phyloP scores from a whole-genome alignment of 495 filamentous ascomycete species.

The Opeltia flavorubescens region DNA sequence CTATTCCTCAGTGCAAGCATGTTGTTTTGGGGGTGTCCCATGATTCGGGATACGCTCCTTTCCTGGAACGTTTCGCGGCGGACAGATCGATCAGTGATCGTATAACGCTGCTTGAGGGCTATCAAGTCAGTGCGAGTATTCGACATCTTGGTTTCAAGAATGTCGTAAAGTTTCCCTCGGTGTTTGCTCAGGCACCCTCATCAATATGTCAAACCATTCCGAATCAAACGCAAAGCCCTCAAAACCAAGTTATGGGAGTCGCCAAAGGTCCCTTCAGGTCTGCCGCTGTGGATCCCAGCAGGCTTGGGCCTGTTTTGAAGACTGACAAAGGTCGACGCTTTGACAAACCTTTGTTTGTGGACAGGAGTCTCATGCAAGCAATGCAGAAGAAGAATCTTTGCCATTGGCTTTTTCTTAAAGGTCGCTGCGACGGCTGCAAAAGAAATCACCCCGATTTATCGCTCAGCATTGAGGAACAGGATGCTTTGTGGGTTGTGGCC shows the following conservation, averaged over 20 bases:
- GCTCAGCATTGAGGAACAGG: conserved; percentile 3
- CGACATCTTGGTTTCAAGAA: background rate
- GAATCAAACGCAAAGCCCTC: background rate
- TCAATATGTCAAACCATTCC: background rate
- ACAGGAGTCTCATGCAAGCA: background rate
- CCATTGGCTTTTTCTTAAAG: conserved; percentile 4
- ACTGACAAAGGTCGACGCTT: conserved; percentile 4
- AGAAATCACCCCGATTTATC: conserved; percentile 1
- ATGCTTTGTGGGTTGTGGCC: conserved; percentile 6
- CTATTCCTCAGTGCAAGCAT: conserved; percentile 35
- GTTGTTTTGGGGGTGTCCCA: conserved; percentile 38
- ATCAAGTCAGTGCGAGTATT: background rate
- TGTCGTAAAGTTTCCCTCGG: background rate
- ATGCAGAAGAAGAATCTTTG: conserved; percentile 6
- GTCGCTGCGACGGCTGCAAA: conserved; percentile 7
- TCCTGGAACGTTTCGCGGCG: conserved; percentile 22
- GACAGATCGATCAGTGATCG: conserved; percentile 2
- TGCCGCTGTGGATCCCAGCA: conserved; percentile 1
- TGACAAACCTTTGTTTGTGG: conserved; percentile 6
- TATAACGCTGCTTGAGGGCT: conserved; percentile 6
- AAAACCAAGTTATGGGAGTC: background rate
- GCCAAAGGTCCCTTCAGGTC: background rate
- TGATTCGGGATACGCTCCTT: conserved; percentile 32
- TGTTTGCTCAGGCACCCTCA: conserved; percentile 3
- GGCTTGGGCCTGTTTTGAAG: conserved; percentile 1